Evolutionary conservation across 169 alveolate species (phyloP), one percentile per base, ranked within the genome.

Genomic region (Perkinsus olseni): DNA sequence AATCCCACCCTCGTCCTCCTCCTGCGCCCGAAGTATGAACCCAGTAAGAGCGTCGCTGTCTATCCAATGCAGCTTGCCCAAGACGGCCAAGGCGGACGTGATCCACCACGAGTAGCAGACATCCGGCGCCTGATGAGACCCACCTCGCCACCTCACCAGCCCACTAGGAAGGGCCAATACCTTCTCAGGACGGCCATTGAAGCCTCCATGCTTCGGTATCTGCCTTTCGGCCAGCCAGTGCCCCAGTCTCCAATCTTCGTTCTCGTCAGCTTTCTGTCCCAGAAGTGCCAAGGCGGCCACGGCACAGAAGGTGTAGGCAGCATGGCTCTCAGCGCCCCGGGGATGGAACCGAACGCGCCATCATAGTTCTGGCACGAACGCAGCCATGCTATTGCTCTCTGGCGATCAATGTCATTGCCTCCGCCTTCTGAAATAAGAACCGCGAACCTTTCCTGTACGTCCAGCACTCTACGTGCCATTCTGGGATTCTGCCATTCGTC

Each of bases 81-180:
- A 94, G 96, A 97, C 95, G 94, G 95, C 95, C 92, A 97, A 95
- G 38, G 98, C 93, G 37, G 98, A 96, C 62, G 96, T 96, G 37
- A 97, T 97, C 99, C 99, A 98, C 98, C 99, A 98, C 38, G 99
- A 97, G 96, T 98, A 98, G 90, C 99, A 98, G 21, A 98, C 99
- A 93, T 98, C 99, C 11, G 99, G 99, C 24, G 98, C 97, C 82
- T 62, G 82, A 13, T 3, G 34, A 21, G 37, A 62, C 34, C 10
- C 13, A 6, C 34, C 82, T 4, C 1, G 31, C 82, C 82, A 62
- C 34, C 82, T 13, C 17, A 6, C 82, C 4, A 62, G 82, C 8
- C 82, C 62, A 10, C n/a, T n/a, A n/a, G n/a, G 50, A 40, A 40
- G 21, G 3, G 50, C 3, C 50, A 40, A 40, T 8, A 62, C 82